These are phyloP conservation scores for Magnolia sinica DNA, from an alignment of 164 flowering plant genomes.

Conservation along the genomic window DNA sequence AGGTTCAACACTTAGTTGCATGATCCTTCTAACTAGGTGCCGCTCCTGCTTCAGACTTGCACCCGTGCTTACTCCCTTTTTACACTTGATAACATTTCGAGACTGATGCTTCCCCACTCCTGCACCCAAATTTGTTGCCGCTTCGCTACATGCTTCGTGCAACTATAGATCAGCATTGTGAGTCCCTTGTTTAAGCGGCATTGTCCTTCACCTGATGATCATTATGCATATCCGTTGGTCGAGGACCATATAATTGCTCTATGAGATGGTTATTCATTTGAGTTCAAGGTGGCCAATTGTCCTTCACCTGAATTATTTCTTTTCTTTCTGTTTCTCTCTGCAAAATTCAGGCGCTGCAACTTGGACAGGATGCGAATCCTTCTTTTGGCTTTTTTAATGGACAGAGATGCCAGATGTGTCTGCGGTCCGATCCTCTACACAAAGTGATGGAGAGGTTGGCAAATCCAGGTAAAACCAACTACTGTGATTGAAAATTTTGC, in stretches of 20 bases:
- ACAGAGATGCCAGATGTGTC: slow-evolving; percentile 90
- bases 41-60: no score
- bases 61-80: no score
- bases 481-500: not conserved
- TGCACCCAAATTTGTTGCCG: no score
- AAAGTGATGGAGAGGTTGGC: slow-evolving; percentile 89
- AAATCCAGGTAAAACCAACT: slow-evolving; percentile 52
- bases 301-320: not conserved
- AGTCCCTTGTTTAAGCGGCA: no score
- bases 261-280: not conserved
- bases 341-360: slow-evolving; percentile 64
- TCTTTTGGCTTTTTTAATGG: slow-evolving; percentile 45
- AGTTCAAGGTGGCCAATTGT: not conserved
- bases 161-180: no score
- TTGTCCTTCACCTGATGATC: not conserved
- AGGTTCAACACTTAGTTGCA: no score
- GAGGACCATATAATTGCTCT: not conserved
- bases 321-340: not conserved
- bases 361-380: slow-evolving; percentile 66
- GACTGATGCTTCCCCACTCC: no score
- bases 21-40: no score
- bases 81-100: no score
- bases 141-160: no score
- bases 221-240: not conserved
- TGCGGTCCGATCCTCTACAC: slow-evolving; percentile 77